Evolutionary conservation across 371 early-diverging fungal genomes (phyloP).

Genomic region (Actinomucor elegans): DNA sequence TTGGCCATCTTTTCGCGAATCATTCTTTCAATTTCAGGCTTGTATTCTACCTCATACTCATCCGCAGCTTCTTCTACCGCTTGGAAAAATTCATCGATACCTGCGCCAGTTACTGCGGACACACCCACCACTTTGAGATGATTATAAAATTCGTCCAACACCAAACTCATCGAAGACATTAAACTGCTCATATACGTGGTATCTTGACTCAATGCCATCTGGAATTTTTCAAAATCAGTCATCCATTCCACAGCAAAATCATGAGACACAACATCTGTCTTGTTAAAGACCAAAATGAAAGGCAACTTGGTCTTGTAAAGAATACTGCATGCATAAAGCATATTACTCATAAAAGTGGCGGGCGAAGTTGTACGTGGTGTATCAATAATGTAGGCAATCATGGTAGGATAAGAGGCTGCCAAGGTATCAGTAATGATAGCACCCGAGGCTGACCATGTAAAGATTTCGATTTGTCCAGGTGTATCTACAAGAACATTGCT

Average conservation of each 20-base stretch:
- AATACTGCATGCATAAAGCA: slow-evolving; percentile 98
- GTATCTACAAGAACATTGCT: slow-evolving; percentile 96
- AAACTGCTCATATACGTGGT: slow-evolving; percentile 89
- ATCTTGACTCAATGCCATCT: slow-evolving; percentile 76
- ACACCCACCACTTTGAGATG: slow-evolving; percentile 87
- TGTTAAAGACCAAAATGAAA: slow-evolving; percentile 96
- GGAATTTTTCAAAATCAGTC: slow-evolving; percentile 95
- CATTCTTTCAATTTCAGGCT: slow-evolving; percentile 75
- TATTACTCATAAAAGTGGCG: slow-evolving; percentile 99
- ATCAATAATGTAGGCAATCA: slow-evolving; percentile 97
- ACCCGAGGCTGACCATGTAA: slow-evolving; percentile 99
- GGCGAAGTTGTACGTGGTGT: slow-evolving; percentile 92
- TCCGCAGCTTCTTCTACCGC: slow-evolving; percentile 81
- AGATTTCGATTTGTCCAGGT: slow-evolving; percentile 99
- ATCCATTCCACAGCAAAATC: slow-evolving; percentile 96
- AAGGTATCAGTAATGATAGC: slow-evolving; percentile 96
- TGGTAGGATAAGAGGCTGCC: slow-evolving; percentile 91
- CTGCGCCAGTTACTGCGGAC: slow-evolving; percentile 93
- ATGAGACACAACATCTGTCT: slow-evolving; percentile 91
- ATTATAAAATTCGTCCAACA: slow-evolving; percentile 98
- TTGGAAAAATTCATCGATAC: slow-evolving; percentile 91
- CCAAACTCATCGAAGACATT: slow-evolving; percentile 94
- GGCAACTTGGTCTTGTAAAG: slow-evolving; percentile 96
- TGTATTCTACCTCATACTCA: slow-evolving; percentile 86
- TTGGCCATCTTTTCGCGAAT: slow-evolving; percentile 59